Conservation (phyloP, 768 basidiomycete genomes). For the Pleurotus tuber-regium region DNA sequence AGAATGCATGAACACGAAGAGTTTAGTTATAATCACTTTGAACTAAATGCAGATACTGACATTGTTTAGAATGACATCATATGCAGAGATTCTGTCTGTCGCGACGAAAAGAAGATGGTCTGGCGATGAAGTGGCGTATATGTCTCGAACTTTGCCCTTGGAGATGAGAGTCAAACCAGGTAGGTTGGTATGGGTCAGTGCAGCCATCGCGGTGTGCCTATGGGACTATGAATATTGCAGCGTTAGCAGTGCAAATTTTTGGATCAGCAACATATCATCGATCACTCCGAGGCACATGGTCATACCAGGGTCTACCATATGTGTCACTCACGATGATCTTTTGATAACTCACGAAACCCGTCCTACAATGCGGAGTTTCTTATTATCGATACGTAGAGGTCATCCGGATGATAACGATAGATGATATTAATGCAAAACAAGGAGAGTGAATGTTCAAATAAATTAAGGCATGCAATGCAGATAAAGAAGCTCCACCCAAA, state of each 20-base stretch:
- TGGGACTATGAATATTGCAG: too few species aligned
- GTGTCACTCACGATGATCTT: too few species aligned
- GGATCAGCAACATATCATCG: too few species aligned
- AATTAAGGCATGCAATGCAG: neutral
- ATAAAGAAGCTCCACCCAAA: too few species aligned
- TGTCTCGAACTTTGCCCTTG: constrained; percentile 94
- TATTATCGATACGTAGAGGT: too few species aligned
- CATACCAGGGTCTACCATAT: too few species aligned
- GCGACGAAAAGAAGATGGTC: constrained; percentile 88
- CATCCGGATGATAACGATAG: neutral
- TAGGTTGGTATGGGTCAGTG: constrained; percentile 55
- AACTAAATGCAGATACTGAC: constrained; percentile 45
- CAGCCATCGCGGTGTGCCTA: constrained; percentile 23
- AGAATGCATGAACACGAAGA: neutral
- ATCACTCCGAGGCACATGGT: too few species aligned
- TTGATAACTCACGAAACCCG: too few species aligned
- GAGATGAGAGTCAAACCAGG: constrained; percentile 70
- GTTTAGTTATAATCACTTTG: neutral
- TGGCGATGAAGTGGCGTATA: constrained; percentile 74
- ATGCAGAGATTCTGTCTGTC: constrained; percentile 93
- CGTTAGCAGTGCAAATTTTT: too few species aligned
- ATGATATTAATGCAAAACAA: too few species aligned
- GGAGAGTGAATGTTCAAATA: too few species aligned
- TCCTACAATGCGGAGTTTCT: too few species aligned
- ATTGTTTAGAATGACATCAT: constrained; percentile 92